Conservation (phyloP, 1,139 yeast genomes). For the Oligophagozyma castellii region DNA sequence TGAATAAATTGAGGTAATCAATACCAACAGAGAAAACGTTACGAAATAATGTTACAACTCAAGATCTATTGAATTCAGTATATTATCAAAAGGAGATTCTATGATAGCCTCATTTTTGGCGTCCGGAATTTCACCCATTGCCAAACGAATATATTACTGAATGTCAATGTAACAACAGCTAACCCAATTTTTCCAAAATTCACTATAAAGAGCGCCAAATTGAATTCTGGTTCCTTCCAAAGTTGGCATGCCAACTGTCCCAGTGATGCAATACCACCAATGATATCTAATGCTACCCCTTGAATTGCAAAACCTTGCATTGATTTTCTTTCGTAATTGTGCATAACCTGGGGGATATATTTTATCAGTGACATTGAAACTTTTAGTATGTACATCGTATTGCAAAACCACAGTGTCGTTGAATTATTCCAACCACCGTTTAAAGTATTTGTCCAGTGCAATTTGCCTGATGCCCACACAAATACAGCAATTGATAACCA, state of each 20-base stretch:
- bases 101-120: no score
- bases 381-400: conserved; percentile 28
- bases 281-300: conserved; percentile 36
- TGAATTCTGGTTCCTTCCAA: conserved; percentile 13
- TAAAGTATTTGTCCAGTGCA: no score
- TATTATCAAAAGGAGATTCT: no score
- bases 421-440: conserved; percentile 15
- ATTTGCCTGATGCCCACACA: conserved; percentile 4
- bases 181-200: conserved; percentile 24
- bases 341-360: conserved; percentile 46
- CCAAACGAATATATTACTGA: conserved; percentile 18
- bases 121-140: conserved; percentile 20
- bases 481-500: conserved; percentile 11
- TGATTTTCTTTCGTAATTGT: conserved; percentile 39
- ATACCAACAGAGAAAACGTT: no score
- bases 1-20: no score
- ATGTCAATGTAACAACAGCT: conserved; percentile 20
- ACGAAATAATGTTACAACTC: no score
- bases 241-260: conserved; percentile 30
- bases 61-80: no score
- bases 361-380: conserved; percentile 42
- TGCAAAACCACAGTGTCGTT: conserved; percentile 17
- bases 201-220: conserved; percentile 8
- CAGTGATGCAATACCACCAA: conserved; percentile 41
- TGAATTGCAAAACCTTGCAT: conserved; percentile 45